Percentiles rank a stretch among this genome's conserved stretches.
phyloP scores from a whole-genome alignment of 306 rosid genomes.

The Pachyrhizus erosus region DNA sequence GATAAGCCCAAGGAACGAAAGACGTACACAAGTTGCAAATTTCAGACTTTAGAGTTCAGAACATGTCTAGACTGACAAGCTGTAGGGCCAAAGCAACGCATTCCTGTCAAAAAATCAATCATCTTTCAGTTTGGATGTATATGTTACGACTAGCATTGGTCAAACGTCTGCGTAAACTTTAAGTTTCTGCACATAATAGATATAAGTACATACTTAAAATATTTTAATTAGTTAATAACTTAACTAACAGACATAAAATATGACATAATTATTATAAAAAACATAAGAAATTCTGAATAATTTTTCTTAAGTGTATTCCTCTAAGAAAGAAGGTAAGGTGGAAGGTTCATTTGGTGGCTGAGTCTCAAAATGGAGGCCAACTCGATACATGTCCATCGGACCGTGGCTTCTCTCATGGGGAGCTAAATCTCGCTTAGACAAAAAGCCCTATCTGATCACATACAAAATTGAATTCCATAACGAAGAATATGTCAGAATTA shows the following conservation, averaged over 20 bases:
- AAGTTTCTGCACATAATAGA: background rate
- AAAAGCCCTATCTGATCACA: background rate
- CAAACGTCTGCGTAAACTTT: no score
- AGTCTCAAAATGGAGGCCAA: background rate
- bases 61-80: slow-evolving; percentile 10
- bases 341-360: background rate
- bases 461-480: background rate
- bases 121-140: background rate
- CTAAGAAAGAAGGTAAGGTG: no score
- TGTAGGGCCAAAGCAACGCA: slow-evolving; percentile 44
- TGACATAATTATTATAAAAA: no score
- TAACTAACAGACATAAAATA: background rate
- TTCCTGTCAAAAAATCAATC: slow-evolving; percentile 32
- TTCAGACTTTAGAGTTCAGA: slow-evolving; percentile 32
- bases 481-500: background rate
- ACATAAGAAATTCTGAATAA: no score
- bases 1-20: slow-evolving; percentile 54
- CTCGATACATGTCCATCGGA: no score
- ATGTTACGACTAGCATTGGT: no score
- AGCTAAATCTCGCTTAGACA: background rate
- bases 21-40: slow-evolving; percentile 19
- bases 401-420: background rate
- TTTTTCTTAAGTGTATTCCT: no score
- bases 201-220: no score
- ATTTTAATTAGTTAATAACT: no score